Evolutionary conservation across 208 protist genomes (phyloP).

Genomic region (Novymonas esmeraldas): DNA sequence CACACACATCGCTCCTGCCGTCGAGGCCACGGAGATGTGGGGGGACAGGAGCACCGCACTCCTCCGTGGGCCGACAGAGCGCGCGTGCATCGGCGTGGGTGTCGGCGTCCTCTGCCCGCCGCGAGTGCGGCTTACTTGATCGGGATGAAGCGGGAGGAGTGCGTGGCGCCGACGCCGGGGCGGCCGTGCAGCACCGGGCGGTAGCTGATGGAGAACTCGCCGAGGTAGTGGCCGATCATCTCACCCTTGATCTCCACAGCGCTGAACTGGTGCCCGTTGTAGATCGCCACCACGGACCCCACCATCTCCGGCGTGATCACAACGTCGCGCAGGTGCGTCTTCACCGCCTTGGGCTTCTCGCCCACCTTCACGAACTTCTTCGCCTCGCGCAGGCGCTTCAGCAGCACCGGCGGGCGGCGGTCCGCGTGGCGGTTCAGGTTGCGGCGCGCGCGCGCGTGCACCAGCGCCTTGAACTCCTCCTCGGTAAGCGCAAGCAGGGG

Average conservation of each 20-base stretch:
- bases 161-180: conserved; percentile 99
- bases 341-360: conserved; percentile 98
- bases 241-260: conserved; percentile 99
- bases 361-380: conserved; percentile 95
- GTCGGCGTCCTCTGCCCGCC: neutral
- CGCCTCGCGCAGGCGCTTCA: conserved; percentile 98
- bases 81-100: neutral
- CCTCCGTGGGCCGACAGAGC: too few relatives aligned
- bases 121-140: conserved; percentile 32
- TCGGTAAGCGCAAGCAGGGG: conserved; percentile 93
- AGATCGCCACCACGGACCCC: conserved; percentile 98
- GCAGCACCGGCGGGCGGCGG: conserved; percentile 92
- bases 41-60: too few relatives aligned
- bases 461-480: conserved; percentile 94
- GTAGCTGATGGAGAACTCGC: conserved; percentile 99
- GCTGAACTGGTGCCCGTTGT: conserved; percentile 99
- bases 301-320: conserved; percentile 99
- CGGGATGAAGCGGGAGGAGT: conserved; percentile 94
- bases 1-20: too few relatives aligned
- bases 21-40: too few relatives aligned
- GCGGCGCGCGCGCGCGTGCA: conserved; percentile 94
- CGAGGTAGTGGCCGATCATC: conserved; percentile 99
- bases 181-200: conserved; percentile 99
- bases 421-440: conserved; percentile 94
- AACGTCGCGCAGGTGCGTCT: conserved; percentile 99